Evolutionary conservation across 805 yeast genomes (phyloP).

Genomic region (Kluyveromyces siamensis): DNA sequence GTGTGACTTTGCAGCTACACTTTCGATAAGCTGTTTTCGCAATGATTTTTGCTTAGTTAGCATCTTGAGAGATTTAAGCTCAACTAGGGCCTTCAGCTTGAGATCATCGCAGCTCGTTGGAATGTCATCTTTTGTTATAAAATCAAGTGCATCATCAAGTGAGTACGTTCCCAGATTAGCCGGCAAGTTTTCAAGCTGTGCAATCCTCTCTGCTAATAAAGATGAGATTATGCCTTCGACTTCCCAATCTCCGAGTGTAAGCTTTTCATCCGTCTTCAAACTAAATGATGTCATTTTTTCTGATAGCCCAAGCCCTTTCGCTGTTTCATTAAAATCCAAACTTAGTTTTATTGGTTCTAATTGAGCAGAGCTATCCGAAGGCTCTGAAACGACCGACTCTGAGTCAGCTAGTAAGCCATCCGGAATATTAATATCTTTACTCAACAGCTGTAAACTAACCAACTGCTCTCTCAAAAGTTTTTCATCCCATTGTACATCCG

Average conservation of each 20-base stretch:
- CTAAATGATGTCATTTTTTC: constrained; percentile 19
- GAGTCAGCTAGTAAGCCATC: constrained; percentile 35
- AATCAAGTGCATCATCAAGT: constrained; percentile 33
- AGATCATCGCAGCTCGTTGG: constrained; percentile 43
- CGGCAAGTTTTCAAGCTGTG: constrained; percentile 57
- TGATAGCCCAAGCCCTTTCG: constrained; percentile 22
- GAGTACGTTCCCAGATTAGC: constrained; percentile 58
- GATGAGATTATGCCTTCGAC: constrained; percentile 46
- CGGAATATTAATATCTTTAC: constrained; percentile 61
- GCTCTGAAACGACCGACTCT: not conserved
- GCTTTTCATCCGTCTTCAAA: constrained; percentile 20
- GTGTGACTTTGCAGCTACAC: constrained; percentile 48
- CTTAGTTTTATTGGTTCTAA: constrained; percentile 19
- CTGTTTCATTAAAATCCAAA: constrained; percentile 24
- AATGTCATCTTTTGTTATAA: constrained; percentile 36
- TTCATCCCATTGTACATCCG: constrained; percentile 32
- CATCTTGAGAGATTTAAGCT: constrained; percentile 57
- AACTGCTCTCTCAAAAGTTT: constrained; percentile 49
- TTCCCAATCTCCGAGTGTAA: constrained; percentile 40
- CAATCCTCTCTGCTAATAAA: constrained; percentile 48
- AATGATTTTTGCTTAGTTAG: constrained; percentile 62
- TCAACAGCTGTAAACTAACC: constrained; percentile 51
- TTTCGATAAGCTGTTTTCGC: constrained; percentile 50
- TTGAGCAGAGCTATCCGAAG: not conserved
- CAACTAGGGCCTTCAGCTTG: constrained; percentile 59